A percentile compares a stretch with the other conserved stretches of the same genome.
Conservation (phyloP, 2,329 filamentous ascomycete species). For the Venturia effusa region DNA sequence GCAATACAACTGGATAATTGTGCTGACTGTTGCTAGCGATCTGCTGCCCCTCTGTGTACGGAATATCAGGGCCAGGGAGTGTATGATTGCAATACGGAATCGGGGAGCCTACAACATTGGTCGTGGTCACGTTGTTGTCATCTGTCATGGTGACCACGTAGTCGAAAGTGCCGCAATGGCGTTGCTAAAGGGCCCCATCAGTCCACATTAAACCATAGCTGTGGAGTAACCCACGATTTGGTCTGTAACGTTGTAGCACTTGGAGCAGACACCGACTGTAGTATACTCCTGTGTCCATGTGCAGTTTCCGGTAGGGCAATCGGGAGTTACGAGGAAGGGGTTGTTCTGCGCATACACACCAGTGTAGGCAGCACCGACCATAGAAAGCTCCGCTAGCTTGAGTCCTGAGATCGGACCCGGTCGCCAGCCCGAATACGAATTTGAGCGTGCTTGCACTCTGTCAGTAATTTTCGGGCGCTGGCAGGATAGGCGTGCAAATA, state of each 20-base stretch:
- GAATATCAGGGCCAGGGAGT: background rate
- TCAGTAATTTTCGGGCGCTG: background rate
- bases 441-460: background rate
- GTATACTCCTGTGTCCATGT: constrained; percentile 12
- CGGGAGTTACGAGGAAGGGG: constrained; percentile 2
- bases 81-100: constrained; percentile 4
- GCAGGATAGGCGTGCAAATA: background rate
- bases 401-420: background rate
- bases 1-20: background rate
- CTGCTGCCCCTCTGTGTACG: background rate
- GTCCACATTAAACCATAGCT: background rate
- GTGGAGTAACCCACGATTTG: background rate
- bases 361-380: constrained; percentile 2
- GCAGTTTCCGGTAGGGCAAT: constrained; percentile 13
- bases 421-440: background rate
- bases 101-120: background rate
- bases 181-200: background rate
- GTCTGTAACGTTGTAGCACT: constrained; percentile 12
- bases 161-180: background rate
- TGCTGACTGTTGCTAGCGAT: background rate
- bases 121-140: background rate
- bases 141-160: background rate
- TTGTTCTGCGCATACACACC: background rate
- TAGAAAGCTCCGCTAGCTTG: background rate
- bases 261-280: constrained; percentile 12